A percentile compares a stretch with the other conserved stretches of the same genome.
These are phyloP conservation scores for Candida nonsorbophila DNA, from an alignment of 805 yeast genomes.

Conservation along the genomic window DNA sequence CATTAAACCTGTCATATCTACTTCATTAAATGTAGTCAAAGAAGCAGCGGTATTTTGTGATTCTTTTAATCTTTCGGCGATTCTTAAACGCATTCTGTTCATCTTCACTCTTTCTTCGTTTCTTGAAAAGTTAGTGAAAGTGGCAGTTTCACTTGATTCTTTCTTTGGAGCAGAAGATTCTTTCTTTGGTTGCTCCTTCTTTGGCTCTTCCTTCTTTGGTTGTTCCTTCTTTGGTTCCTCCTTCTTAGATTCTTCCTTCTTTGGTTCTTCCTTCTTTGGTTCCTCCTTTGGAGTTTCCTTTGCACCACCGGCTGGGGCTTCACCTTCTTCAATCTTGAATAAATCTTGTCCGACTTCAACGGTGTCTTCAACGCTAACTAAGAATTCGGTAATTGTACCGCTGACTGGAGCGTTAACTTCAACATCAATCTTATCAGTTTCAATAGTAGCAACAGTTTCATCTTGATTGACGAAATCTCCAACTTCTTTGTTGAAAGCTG, in stretches of 20 bases:
- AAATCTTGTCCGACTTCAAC: slow-evolving; percentile 95
- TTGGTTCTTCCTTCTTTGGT: slow-evolving; percentile 22
- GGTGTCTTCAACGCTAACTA: slow-evolving; percentile 83
- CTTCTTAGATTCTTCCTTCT: slow-evolving; percentile 26
- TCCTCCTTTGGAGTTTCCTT: slow-evolving; percentile 23
- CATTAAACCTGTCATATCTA: slow-evolving; percentile 88
- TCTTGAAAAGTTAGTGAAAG: slow-evolving; percentile 60
- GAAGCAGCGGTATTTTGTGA: slow-evolving; percentile 99
- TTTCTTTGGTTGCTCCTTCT: slow-evolving; percentile 29
- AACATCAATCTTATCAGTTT: slow-evolving; percentile 96
- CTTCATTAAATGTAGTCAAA: slow-evolving; percentile 95
- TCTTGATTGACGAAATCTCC: slow-evolving; percentile 87
- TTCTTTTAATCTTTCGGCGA: slow-evolving; percentile 98
- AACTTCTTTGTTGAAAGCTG: slow-evolving; percentile 59
- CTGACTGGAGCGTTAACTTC: slow-evolving; percentile 92
- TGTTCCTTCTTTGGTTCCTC: slow-evolving; percentile 18
- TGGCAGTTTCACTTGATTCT: slow-evolving; percentile 5
- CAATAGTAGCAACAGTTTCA: slow-evolving; percentile 93
- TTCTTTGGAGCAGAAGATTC: slow-evolving; percentile 20
- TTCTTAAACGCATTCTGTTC: slow-evolving; percentile 99
- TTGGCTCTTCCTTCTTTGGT: slow-evolving; percentile 13
- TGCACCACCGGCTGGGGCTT: slow-evolving; percentile 54
- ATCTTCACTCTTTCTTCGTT: slow-evolving; percentile 88
- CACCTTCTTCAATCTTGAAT: slow-evolving; percentile 78
- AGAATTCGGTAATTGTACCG: slow-evolving; percentile 82